Percentiles rank a stretch among this genome's conserved stretches.
These are phyloP conservation scores for Thraustochytrium striatum DNA, from an alignment of 352 stramenopile genomes.

Conservation along the genomic window DNA sequence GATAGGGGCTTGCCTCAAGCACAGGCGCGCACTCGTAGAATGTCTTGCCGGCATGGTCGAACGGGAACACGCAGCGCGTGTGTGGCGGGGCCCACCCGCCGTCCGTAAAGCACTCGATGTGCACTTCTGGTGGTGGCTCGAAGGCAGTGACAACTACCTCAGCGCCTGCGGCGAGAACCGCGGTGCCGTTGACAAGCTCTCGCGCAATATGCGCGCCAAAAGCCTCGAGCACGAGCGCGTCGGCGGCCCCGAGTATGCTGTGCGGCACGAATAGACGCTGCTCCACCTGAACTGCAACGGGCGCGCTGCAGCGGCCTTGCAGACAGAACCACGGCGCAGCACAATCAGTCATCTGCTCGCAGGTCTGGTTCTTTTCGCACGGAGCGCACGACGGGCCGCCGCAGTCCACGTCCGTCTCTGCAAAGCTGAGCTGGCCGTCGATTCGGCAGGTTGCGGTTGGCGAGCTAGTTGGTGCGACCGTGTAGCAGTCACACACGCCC, in stretches of 20 bases:
- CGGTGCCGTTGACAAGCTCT: background rate
- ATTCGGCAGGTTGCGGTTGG: background rate
- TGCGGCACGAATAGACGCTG: background rate
- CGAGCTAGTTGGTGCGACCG: too few species aligned
- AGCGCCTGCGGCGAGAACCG: background rate
- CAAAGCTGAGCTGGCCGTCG: background rate
- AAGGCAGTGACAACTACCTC: background rate
- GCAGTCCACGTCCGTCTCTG: constrained; percentile 22
- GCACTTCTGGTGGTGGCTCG: background rate
- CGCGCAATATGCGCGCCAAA: background rate
- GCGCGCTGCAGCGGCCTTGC: background rate
- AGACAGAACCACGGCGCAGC: background rate
- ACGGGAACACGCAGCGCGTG: background rate
- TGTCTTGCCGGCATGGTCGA: background rate
- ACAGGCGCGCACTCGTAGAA: background rate
- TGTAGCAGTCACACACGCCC: too few species aligned
- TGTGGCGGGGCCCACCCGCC: background rate
- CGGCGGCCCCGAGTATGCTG: background rate
- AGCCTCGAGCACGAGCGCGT: background rate
- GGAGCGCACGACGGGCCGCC: background rate
- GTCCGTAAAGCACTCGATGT: background rate
- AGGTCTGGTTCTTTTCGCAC: background rate
- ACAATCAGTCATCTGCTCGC: background rate
- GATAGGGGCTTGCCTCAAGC: constrained; percentile 8
- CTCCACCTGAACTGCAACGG: background rate